Evolutionary conservation across 2,329 filamentous ascomycete species (phyloP).

Genomic region (Neobulgaria alba): DNA sequence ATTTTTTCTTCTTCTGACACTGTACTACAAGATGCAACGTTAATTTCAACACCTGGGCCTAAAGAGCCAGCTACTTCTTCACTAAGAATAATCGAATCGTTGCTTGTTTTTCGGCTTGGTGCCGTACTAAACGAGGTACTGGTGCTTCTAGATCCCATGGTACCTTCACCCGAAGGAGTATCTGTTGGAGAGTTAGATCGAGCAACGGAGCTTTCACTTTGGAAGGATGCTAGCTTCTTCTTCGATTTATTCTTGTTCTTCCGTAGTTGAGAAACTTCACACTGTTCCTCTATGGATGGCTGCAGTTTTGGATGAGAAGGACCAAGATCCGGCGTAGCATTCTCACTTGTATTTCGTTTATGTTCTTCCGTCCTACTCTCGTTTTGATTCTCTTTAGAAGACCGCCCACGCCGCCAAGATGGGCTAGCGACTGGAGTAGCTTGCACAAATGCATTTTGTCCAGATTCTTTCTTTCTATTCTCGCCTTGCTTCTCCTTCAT

Average conservation of each 20-base stretch:
- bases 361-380: neutral
- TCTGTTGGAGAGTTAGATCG: neutral
- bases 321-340: neutral
- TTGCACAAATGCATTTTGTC: too few relatives aligned
- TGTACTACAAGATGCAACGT: too few relatives aligned
- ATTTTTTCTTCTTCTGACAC: too few relatives aligned
- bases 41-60: too few relatives aligned
- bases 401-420: too few relatives aligned
- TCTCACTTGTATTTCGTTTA: neutral
- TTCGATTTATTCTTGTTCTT: slow-evolving; percentile 1
- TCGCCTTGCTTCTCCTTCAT: too few relatives aligned
- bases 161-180: neutral
- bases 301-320: neutral
- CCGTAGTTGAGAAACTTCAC: neutral
- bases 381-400: too few relatives aligned
- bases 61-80: too few relatives aligned
- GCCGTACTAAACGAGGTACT: neutral
- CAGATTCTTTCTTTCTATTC: too few relatives aligned
- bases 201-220: neutral
- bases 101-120: neutral
- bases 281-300: too few relatives aligned
- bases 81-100: too few relatives aligned
- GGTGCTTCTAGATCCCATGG: neutral
- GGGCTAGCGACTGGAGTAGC: too few relatives aligned
- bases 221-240: neutral